These are phyloP conservation scores for Lizonia empirigonia DNA, from an alignment of 2,329 filamentous ascomycete species.

Conservation along the genomic window DNA sequence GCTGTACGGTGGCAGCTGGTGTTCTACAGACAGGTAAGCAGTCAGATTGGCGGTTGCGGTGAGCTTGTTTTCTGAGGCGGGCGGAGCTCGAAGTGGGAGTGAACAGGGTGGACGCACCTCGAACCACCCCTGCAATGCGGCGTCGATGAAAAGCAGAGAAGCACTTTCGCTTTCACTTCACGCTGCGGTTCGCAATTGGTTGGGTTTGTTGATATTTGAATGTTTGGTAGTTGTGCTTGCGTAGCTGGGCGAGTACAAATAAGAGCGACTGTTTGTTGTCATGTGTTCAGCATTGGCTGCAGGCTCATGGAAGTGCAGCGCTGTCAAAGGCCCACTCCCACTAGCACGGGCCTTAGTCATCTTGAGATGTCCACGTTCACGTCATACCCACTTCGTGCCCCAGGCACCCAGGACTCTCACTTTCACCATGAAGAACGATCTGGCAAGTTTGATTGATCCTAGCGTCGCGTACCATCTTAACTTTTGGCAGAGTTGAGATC, in stretches of 20 bases:
- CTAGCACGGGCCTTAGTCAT: slow-evolving; percentile 2
- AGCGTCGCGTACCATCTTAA: too few relatives aligned
- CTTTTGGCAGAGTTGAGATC: too few relatives aligned
- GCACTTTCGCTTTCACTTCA: slow-evolving; percentile 13
- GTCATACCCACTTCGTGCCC: slow-evolving; percentile 3
- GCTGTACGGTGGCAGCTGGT: neutral
- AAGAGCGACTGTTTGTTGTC: slow-evolving; percentile 31
- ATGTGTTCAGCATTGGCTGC: slow-evolving; percentile 23
- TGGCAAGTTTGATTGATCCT: too few relatives aligned
- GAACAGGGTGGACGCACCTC: slow-evolving; percentile 30
- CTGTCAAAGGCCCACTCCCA: slow-evolving; percentile 12
- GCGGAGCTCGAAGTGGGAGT: slow-evolving; percentile 30
- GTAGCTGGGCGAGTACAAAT: slow-evolving; percentile 15
- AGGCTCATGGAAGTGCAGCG: slow-evolving; percentile 6
- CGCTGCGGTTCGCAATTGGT: slow-evolving; percentile 16
- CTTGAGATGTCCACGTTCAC: too few relatives aligned
- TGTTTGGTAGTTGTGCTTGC: slow-evolving; percentile 8
- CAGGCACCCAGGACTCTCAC: too few relatives aligned
- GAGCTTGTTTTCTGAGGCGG: slow-evolving; percentile 11
- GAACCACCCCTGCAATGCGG: slow-evolving; percentile 32
- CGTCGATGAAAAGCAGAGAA: slow-evolving; percentile 38
- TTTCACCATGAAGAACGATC: neutral
- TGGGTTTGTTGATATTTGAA: neutral
- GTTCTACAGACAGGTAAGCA: neutral
- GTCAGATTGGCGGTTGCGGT: slow-evolving; percentile 1